Conservation (phyloP, 345 rosid genomes). For the Pseudoturritis turrita region DNA sequence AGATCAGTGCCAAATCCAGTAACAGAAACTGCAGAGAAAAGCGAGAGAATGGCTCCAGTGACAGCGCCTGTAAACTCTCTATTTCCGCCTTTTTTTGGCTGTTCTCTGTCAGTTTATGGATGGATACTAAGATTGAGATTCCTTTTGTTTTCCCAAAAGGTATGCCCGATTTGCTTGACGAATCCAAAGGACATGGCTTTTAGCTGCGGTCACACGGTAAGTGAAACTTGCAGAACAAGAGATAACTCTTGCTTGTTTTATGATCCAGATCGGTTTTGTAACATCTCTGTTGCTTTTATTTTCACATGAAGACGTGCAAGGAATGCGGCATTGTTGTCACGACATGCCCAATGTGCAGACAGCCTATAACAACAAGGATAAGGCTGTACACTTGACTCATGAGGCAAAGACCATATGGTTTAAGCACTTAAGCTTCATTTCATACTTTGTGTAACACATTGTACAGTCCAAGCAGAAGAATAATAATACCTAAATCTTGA, state of each 20-base stretch:
- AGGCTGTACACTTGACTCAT: slow-evolving; percentile 49
- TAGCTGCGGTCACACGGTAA: slow-evolving; percentile 87
- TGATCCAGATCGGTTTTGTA: neutral
- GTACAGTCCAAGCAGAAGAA: slow-evolving; percentile 8
- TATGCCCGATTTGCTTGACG: slow-evolving; percentile 91
- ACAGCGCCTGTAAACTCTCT: slow-evolving; percentile 39
- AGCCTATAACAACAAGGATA: slow-evolving; percentile 65
- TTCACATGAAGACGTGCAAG: slow-evolving; percentile 68
- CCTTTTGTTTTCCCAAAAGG: slow-evolving; percentile 34
- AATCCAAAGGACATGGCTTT: slow-evolving; percentile 95
- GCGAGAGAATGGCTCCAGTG: slow-evolving; percentile 33
- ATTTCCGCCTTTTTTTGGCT: neutral
- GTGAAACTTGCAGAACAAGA: slow-evolving; percentile 24
- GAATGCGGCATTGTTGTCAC: slow-evolving; percentile 58
- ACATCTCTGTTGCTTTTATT: neutral
- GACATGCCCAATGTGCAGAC: slow-evolving; percentile 75
- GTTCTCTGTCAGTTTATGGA: neutral
- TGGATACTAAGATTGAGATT: neutral
- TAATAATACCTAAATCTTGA: neutral
- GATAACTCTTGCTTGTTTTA: neutral
- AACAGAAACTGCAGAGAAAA: slow-evolving; percentile 31
- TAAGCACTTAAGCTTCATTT: slow-evolving; percentile 9
- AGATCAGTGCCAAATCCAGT: slow-evolving; percentile 30
- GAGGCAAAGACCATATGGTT: neutral
- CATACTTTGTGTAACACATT: slow-evolving; percentile 9